Evolutionary conservation across 495 filamentous ascomycete genomes (phyloP).

Genomic region (Hypoxylon fuscum): DNA sequence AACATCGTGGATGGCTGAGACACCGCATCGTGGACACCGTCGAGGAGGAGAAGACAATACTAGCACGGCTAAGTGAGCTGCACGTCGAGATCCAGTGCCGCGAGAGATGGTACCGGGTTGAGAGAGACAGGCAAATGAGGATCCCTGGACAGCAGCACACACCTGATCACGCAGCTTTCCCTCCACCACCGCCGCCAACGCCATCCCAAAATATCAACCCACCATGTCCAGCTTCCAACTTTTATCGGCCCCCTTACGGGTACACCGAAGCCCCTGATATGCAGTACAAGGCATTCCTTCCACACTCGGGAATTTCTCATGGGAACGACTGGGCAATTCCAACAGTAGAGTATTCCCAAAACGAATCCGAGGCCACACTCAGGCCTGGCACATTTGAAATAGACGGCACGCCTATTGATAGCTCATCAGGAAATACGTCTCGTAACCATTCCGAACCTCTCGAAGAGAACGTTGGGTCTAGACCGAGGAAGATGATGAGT

Average conservation of each 20-base stretch:
- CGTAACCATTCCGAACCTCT: constrained; percentile 8
- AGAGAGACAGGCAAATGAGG: constrained; percentile 24
- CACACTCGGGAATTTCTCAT: neutral
- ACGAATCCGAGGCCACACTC: neutral
- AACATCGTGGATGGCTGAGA: constrained; percentile 41
- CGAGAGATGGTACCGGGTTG: constrained; percentile 47
- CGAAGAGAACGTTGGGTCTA: constrained; percentile 1
- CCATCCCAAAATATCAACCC: neutral
- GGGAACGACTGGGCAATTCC: neutral
- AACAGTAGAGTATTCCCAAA: neutral
- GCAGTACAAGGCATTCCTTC: neutral
- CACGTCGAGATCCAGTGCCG: constrained; percentile 52
- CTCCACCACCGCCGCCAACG: neutral
- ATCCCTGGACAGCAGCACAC: constrained; percentile 11
- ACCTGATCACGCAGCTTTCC: neutral
- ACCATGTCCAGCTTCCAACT: neutral
- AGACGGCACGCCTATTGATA: neutral
- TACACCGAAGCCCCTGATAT: neutral
- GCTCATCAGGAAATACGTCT: neutral
- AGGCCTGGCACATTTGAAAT: neutral
- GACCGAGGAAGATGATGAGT: constrained; percentile 43
- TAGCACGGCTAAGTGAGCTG: constrained; percentile 54
- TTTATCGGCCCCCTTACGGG: neutral
- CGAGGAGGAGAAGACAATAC: constrained; percentile 51
- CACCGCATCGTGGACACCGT: constrained; percentile 47